Evolutionary conservation across 2,329 filamentous ascomycete genomes (phyloP).

Genomic region (Colletotrichum musae): DNA sequence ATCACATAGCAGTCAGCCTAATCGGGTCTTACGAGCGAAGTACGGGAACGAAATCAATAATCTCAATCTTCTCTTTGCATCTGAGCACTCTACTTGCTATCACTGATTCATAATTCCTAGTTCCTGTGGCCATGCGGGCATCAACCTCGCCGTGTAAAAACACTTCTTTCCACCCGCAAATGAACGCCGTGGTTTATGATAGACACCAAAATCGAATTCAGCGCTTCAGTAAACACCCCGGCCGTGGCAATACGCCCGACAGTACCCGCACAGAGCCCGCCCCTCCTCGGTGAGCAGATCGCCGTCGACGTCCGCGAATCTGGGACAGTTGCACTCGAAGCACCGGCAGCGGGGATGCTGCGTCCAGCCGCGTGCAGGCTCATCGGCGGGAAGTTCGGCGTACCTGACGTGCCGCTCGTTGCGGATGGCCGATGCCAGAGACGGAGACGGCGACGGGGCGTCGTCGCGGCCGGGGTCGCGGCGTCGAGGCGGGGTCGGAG

Average conservation of each 20-base stretch:
- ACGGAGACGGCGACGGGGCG: neutral
- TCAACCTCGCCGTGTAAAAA: no score
- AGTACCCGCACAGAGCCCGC: neutral
- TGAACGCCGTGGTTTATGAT: no score
- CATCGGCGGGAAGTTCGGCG: neutral
- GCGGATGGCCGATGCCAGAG: neutral
- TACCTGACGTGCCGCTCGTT: neutral
- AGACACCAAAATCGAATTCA: no score
- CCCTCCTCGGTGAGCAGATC: neutral
- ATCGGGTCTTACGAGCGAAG: neutral
- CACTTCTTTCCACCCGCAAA: neutral
- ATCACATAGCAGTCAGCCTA: neutral
- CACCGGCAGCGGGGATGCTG: neutral
- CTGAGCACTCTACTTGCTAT: no score
- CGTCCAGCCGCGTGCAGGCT: neutral
- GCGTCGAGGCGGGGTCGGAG: neutral
- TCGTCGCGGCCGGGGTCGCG: neutral
- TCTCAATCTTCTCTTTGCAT: no score
- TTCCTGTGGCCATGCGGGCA: no score
- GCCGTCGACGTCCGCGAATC: neutral
- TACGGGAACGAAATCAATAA: neutral
- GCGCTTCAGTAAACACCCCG: neutral
- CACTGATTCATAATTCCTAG: no score
- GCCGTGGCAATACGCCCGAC: neutral
- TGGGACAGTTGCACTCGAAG: constrained; percentile 4